Percentiles rank a stretch among this genome's conserved stretches.
Conservation (phyloP, 148 eudicot species). For the Linanthus parryae region DNA sequence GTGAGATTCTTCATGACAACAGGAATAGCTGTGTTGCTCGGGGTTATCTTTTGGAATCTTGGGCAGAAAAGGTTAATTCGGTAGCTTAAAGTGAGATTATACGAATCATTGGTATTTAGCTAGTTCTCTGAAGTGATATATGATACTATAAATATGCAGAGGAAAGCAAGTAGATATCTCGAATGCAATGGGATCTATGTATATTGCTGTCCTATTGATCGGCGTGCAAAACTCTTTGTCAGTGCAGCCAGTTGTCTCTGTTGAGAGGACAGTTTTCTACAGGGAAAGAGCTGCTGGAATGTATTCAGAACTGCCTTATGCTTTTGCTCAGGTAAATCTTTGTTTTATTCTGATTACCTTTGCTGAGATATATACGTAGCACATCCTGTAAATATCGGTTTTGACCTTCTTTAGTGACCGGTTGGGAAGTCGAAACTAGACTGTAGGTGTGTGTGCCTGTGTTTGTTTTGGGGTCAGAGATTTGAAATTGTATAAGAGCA, state of each 20-base stretch:
- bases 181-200: neutral
- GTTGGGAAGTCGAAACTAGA: too few relatives aligned
- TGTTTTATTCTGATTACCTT: too few relatives aligned
- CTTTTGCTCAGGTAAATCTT: conserved; percentile 2
- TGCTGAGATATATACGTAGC: too few relatives aligned
- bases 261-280: conserved; percentile 3
- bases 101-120: neutral
- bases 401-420: too few relatives aligned
- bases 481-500: too few relatives aligned
- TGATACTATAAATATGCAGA: neutral
- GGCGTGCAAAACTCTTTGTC: neutral
- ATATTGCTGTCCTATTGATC: neutral
- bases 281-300: conserved; percentile 1
- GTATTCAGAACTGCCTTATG: neutral
- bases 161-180: neutral
- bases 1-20: conserved; percentile 43
- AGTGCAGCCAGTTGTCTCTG: conserved; percentile 1
- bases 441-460: too few relatives aligned
- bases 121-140: neutral
- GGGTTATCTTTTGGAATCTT: conserved; percentile 48
- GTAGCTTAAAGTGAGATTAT: neutral
- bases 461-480: too few relatives aligned
- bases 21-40: conserved; percentile 41
- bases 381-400: too few relatives aligned
- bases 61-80: conserved; percentile 34